A percentile compares a stretch with the other conserved stretches of the same genome.
Conservation (phyloP, 2,329 filamentous ascomycete species). For the Kalmusia sp. region DNA sequence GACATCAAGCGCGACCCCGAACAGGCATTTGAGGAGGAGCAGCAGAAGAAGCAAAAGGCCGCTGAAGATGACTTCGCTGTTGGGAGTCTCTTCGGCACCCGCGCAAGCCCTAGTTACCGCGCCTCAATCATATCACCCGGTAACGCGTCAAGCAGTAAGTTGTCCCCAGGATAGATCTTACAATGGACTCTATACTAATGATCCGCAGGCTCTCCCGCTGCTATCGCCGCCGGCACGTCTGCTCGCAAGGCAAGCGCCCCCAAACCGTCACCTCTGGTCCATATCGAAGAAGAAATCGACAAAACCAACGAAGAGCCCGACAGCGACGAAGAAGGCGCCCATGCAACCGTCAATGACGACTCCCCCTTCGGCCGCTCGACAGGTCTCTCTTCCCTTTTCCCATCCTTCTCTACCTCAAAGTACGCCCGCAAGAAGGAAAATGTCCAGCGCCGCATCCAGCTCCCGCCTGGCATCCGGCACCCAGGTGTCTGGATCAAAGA, state of each 20-base stretch:
- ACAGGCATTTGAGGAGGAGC: slow-evolving; percentile 88
- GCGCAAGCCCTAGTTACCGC: slow-evolving; percentile 57
- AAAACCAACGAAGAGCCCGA: slow-evolving; percentile 53
- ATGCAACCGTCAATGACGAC: slow-evolving; percentile 33
- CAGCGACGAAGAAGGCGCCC: slow-evolving; percentile 57
- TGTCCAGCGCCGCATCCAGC: slow-evolving; percentile 51
- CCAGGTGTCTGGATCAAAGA: slow-evolving; percentile 94
- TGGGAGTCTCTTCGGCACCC: slow-evolving; percentile 77
- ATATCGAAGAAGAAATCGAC: slow-evolving; percentile 38
- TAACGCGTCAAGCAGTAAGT: too few species aligned
- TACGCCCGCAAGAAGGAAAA: slow-evolving; percentile 59
- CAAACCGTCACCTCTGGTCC: slow-evolving; percentile 23
- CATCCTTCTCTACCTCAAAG: slow-evolving; percentile 81
- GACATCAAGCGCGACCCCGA: slow-evolving; percentile 95
- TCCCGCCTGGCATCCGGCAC: slow-evolving; percentile 88
- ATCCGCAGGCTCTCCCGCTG: slow-evolving; percentile 67
- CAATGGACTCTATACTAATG: too few species aligned
- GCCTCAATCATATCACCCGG: slow-evolving; percentile 69
- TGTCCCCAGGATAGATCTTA: too few species aligned
- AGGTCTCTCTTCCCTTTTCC: slow-evolving; percentile 75
- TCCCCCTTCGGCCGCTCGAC: slow-evolving; percentile 57
- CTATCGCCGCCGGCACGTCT: slow-evolving; percentile 25
- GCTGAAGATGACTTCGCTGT: slow-evolving; percentile 89
- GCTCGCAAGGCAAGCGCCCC: slow-evolving; percentile 26
- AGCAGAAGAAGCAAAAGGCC: slow-evolving; percentile 79